These are phyloP conservation scores for Trametes hirsuta DNA, from an alignment of 1,284 basidiomycete genomes.

Conservation along the genomic window DNA sequence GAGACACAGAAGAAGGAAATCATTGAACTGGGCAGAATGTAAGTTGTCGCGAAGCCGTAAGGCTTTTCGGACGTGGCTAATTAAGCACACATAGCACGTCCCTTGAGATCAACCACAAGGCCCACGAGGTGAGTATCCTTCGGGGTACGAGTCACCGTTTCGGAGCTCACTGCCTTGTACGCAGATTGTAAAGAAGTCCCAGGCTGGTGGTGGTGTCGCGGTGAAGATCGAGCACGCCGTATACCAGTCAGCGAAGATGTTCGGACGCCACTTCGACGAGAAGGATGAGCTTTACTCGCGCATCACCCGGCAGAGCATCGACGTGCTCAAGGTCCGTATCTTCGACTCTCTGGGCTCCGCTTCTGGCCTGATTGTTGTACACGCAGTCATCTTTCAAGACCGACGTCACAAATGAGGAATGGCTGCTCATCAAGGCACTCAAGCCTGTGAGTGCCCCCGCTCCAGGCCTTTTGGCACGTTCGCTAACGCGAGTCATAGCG, in stretches of 20 bases:
- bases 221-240: conserved; percentile 99
- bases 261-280: conserved; percentile 93
- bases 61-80: not conserved
- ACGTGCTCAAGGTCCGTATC: conserved; percentile 82
- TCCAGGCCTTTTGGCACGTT: not conserved
- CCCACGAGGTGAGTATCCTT: conserved; percentile 62
- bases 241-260: conserved; percentile 95
- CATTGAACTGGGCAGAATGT: conserved; percentile 94
- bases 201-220: conserved; percentile 95
- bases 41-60: conserved; percentile 36
- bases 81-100: conserved; percentile 66
- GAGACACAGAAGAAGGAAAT: conserved; percentile 90
- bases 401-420: conserved; percentile 91
- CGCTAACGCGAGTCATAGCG: conserved; percentile 38
- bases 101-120: conserved; percentile 93
- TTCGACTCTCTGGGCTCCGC: conserved; percentile 7
- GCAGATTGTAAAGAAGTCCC: conserved; percentile 88
- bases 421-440: conserved; percentile 91
- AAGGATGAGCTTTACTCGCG: conserved; percentile 94
- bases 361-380: conserved; percentile 12
- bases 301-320: conserved; percentile 91
- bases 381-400: conserved; percentile 82
- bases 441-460: conserved; percentile 68
- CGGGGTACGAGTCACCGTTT: too few species aligned
- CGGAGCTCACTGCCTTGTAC: not conserved